Percentiles rank a stretch among this genome's conserved stretches.
phyloP scores from a whole-genome alignment of 2,329 filamentous ascomycete genomes.

The Trichoderma hamatum region DNA sequence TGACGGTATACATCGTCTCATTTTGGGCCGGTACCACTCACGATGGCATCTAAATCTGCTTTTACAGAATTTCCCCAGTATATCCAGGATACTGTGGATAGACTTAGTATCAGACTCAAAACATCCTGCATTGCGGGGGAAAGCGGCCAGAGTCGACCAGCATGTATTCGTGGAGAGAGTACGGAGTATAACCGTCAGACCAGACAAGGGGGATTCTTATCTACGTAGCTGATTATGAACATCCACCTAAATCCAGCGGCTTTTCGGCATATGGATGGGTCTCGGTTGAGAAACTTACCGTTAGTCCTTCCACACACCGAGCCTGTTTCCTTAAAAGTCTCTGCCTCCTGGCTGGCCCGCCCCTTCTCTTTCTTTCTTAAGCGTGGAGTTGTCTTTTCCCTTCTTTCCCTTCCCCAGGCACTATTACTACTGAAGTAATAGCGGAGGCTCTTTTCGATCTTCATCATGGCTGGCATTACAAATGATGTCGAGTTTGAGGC shows the following conservation, averaged over 20 bases:
- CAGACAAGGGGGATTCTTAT: not conserved
- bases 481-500: not conserved
- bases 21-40: not conserved
- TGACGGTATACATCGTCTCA: not conserved
- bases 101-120: not conserved
- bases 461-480: not conserved
- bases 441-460: not conserved
- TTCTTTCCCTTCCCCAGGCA: not conserved
- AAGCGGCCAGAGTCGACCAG: not conserved
- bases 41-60: not conserved
- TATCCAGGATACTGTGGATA: slow-evolving; percentile 14
- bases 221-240: not conserved
- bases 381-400: not conserved
- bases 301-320: not conserved
- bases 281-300: not conserved
- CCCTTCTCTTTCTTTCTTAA: not conserved
- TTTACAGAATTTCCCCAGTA: not conserved
- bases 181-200: not conserved
- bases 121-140: slow-evolving; percentile 13
- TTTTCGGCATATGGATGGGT: slow-evolving; percentile 22
- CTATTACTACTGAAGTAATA: not conserved
- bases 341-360: not conserved
- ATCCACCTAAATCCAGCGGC: not conserved
- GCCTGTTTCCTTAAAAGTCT: not conserved
- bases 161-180: slow-evolving; percentile 3